These are phyloP conservation scores for Paraglomus occultum DNA, from an alignment of 192 early-diverging fungal species.

Conservation along the genomic window DNA sequence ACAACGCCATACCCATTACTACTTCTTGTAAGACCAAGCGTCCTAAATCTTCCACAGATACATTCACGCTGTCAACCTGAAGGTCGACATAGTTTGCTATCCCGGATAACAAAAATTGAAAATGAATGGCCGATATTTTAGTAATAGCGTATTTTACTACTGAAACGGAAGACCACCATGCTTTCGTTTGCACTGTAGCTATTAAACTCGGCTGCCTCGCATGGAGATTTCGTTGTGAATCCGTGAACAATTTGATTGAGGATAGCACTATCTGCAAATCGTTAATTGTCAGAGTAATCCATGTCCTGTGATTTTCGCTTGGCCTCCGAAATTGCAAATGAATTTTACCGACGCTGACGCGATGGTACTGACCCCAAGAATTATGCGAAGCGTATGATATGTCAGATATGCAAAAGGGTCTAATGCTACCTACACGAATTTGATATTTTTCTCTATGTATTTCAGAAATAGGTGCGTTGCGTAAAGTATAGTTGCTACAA, in stretches of 20 bases:
- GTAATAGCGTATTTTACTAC: conserved; percentile 37
- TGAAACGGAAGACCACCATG: conserved; percentile 49
- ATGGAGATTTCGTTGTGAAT: not conserved
- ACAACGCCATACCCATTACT: conserved; percentile 32
- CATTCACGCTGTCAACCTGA: conserved; percentile 21
- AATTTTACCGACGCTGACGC: conserved; percentile 13
- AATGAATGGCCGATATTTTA: conserved; percentile 41
- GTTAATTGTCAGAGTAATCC: conserved; percentile 39
- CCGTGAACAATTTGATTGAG: conserved; percentile 1
- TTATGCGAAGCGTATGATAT: not conserved
- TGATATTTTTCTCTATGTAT: conserved; percentile 21
- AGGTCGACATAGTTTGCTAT: conserved; percentile 43
- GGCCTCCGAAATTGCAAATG: conserved; percentile 17
- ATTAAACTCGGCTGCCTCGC: conserved; percentile 15
- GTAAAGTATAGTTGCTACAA: too few species aligned
- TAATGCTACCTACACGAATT: conserved; percentile 14
- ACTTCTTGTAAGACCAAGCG: conserved; percentile 26
- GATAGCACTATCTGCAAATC: conserved; percentile 24
- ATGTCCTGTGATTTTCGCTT: conserved; percentile 10
- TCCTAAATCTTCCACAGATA: conserved; percentile 29
- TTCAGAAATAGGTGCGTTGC: not conserved
- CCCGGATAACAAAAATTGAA: conserved; percentile 41
- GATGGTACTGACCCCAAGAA: not conserved
- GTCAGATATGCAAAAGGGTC: conserved; percentile 13
- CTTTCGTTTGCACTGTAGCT: conserved; percentile 28